Evolutionary conservation across 1,284 basidiomycete genomes (phyloP).

Genomic region (Pseudozyma sp.): DNA sequence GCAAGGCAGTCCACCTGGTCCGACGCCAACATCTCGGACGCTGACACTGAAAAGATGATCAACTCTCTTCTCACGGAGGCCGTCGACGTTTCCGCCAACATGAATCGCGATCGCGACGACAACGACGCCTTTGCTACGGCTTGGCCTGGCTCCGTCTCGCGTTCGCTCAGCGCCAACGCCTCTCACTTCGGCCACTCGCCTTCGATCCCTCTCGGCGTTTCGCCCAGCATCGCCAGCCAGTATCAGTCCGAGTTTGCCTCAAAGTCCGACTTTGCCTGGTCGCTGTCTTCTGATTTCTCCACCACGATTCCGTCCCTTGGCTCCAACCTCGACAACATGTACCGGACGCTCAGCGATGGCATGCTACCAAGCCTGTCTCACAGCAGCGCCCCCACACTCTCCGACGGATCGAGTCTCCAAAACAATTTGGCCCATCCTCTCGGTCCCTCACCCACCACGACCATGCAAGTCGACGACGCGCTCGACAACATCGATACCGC

Average conservation of each 20-base stretch:
- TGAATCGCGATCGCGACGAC: neutral
- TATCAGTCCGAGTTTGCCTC: slow-evolving; percentile 4
- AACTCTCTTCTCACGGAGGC: slow-evolving; percentile 15
- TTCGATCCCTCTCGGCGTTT: slow-evolving; percentile 15
- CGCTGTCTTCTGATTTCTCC: slow-evolving; percentile 9
- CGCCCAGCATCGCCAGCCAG: slow-evolving; percentile 19
- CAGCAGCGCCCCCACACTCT: slow-evolving; percentile 12
- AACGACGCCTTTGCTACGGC: neutral
- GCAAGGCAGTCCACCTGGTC: slow-evolving; percentile 24
- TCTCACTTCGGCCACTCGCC: slow-evolving; percentile 26
- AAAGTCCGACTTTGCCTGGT: slow-evolving; percentile 14
- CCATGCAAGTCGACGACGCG: slow-evolving; percentile 22
- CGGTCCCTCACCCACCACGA: slow-evolving; percentile 12
- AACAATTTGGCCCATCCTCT: slow-evolving; percentile 30
- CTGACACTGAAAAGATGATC: slow-evolving; percentile 40
- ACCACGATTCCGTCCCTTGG: neutral
- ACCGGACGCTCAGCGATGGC: slow-evolving; percentile 1
- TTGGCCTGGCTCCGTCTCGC: slow-evolving; percentile 12
- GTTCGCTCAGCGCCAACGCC: slow-evolving; percentile 15
- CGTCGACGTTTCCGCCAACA: neutral
- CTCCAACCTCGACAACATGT: slow-evolving; percentile 9
- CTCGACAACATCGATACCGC: slow-evolving; percentile 11
- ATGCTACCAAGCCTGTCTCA: slow-evolving; percentile 23
- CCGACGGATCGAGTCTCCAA: slow-evolving; percentile 25
- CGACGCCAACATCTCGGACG: slow-evolving; percentile 19